Evolutionary conservation across 306 rosid genomes (phyloP).

Genomic region (Cajanus cajan): DNA sequence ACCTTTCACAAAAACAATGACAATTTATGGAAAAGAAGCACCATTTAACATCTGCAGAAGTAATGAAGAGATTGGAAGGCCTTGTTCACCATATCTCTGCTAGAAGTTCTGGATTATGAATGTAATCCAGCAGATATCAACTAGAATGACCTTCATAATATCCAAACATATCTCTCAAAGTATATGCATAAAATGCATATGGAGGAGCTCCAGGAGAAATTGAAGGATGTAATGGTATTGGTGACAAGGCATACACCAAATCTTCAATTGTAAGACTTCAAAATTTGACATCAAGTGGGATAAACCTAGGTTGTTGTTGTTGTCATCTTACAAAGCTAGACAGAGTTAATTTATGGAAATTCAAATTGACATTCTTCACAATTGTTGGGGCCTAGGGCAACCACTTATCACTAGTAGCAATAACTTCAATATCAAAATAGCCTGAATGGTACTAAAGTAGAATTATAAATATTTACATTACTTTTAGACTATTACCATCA

Average conservation of each 20-base stretch:
- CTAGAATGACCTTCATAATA: slow-evolving; percentile 2
- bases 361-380: not conserved
- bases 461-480: not conserved
- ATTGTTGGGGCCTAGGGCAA: not conserved
- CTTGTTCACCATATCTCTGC: slow-evolving; percentile 1
- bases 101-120: slow-evolving; percentile 16
- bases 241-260: not conserved
- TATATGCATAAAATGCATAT: not conserved
- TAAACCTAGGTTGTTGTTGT: not conserved
- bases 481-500: not conserved
- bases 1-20: not conserved
- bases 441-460: not conserved
- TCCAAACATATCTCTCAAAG: slow-evolving; percentile 6
- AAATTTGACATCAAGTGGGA: not conserved
- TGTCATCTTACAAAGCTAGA: not conserved
- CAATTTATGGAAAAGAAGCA: slow-evolving; percentile 5
- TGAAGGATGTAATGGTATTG: not conserved
- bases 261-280: not conserved
- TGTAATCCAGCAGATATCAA: slow-evolving; percentile 3
- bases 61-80: slow-evolving; percentile 8
- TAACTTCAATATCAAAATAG: slow-evolving; percentile 11
- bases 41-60: not conserved
- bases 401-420: not conserved
- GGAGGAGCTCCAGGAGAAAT: slow-evolving; percentile 1
- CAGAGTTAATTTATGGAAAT: not conserved